Conservation (phyloP, 441 rosid genomes). For the Macaranga tanarius region DNA sequence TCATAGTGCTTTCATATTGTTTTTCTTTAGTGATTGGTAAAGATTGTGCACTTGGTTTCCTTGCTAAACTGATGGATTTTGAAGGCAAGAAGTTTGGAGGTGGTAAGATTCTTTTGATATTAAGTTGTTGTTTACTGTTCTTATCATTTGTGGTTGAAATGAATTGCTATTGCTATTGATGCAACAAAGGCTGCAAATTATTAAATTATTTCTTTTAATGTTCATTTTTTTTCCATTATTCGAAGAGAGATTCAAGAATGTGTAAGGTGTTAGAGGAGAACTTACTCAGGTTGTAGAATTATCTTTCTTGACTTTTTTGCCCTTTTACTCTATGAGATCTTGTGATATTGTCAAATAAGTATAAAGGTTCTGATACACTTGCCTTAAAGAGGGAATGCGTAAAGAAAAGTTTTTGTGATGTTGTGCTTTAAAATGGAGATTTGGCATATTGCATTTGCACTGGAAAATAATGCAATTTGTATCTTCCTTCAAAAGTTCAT, state of each 20-base stretch:
- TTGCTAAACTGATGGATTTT: slow-evolving; percentile 2
- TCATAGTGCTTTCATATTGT: not conserved
- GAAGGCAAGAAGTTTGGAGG: slow-evolving; percentile 14
- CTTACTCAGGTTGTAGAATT: not conserved
- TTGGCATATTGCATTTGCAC: not conserved
- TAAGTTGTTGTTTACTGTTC: not conserved
- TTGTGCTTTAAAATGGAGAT: not conserved
- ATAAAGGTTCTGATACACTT: not conserved
- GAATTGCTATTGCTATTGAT: no score
- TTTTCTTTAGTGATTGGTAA: not conserved
- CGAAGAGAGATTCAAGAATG: no score
- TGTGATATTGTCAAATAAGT: not conserved
- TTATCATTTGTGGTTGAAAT: not conserved
- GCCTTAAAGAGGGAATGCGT: not conserved
- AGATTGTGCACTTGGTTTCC: not conserved
- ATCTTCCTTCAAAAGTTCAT: not conserved
- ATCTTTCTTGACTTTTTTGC: not conserved
- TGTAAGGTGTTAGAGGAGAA: not conserved
- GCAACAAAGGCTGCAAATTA: no score
- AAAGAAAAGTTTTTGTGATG: not conserved
- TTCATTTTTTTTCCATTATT: no score
- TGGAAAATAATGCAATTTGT: not conserved
- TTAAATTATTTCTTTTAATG: no score
- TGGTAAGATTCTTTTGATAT: not conserved
- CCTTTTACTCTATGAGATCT: not conserved